A percentile compares a stretch with the other conserved stretches of the same genome.
Evolutionary conservation across 202 grass and related monocot species (phyloP).

Genomic region (Tripidium arundinaceum): DNA sequence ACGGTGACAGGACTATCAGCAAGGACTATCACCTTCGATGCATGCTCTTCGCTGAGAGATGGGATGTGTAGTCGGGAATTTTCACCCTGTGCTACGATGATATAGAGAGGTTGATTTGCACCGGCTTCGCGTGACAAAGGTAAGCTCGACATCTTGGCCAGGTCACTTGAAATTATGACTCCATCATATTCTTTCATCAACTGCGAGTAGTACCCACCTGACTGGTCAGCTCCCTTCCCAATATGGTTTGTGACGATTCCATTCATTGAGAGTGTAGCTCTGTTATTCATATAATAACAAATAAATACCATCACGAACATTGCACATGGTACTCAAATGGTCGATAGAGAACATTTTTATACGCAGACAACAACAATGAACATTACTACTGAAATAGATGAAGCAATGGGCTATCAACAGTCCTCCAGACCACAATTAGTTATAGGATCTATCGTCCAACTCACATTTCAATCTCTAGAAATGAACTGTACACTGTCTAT

Average conservation of each 20-base stretch:
- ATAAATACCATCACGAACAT: background rate
- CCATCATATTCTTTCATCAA: slow-evolving; percentile 84
- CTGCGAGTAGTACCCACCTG: slow-evolving; percentile 75
- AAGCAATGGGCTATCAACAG: background rate
- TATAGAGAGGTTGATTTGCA: slow-evolving; percentile 65
- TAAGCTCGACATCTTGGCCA: slow-evolving; percentile 41
- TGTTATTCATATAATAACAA: slow-evolving; percentile 20
- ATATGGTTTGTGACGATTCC: slow-evolving; percentile 52
- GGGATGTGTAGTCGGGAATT: slow-evolving; percentile 40
- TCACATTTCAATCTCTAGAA: background rate
- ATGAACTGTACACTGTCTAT: background rate
- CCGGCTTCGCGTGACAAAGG: slow-evolving; percentile 53
- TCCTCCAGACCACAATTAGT: background rate
- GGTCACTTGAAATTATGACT: slow-evolving; percentile 67
- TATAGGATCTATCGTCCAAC: background rate
- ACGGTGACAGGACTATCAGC: slow-evolving; percentile 44
- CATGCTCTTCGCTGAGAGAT: slow-evolving; percentile 38
- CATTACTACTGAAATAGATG: background rate
- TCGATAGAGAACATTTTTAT: background rate
- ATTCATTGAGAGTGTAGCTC: slow-evolving; percentile 66
- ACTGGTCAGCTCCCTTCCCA: slow-evolving; percentile 45
- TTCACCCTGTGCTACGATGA: slow-evolving; percentile 56
- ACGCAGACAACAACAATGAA: background rate
- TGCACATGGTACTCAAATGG: background rate
- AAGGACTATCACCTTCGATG: slow-evolving; percentile 44